Conservation (phyloP, 192 early-diverging fungal species). For the Coemansia sp. region DNA sequence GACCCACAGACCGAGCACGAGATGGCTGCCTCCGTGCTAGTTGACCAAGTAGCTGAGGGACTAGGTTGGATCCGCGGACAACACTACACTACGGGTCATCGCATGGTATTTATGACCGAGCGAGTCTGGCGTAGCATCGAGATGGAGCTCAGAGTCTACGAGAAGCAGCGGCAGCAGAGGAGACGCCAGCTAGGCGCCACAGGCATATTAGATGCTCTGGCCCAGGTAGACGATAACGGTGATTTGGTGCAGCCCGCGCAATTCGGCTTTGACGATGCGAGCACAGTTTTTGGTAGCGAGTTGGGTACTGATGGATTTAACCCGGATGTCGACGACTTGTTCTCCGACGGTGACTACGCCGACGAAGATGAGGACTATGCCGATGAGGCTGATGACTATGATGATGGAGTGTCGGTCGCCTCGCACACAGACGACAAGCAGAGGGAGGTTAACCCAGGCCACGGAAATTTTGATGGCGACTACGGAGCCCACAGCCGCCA, state of each 20-base stretch:
- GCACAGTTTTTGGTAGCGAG: constrained; percentile 42
- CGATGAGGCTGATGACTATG: constrained; percentile 20
- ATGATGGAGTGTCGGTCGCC: constrained; percentile 57
- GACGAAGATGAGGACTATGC: constrained; percentile 76
- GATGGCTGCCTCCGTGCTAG: constrained; percentile 49
- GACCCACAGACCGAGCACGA: constrained; percentile 5
- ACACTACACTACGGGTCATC: constrained; percentile 58
- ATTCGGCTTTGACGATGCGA: constrained; percentile 19
- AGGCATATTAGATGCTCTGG: constrained; percentile 38
- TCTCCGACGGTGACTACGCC: constrained; percentile 18
- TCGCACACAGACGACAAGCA: constrained; percentile 62
- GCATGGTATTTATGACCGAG: constrained; percentile 74
- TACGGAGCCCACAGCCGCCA: constrained; percentile 6
- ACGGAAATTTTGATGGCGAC: constrained; percentile 17
- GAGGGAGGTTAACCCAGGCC: constrained; percentile 26
- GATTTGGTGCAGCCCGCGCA: constrained; percentile 36
- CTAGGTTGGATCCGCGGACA: constrained; percentile 43
- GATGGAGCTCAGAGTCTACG: constrained; percentile 62
- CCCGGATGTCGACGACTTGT: constrained; percentile 21
- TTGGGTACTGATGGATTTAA: constrained; percentile 23
- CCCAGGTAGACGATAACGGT: constrained; percentile 33
- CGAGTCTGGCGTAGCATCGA: constrained; percentile 82
- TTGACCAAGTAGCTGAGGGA: constrained; percentile 21
- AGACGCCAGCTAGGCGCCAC: constrained; percentile 22
- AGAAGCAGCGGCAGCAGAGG: constrained; percentile 56